Base-by-base conservation (phyloP, 2,329 filamentous ascomycete genomes). In the Exophiala dermatitidis region DNA sequence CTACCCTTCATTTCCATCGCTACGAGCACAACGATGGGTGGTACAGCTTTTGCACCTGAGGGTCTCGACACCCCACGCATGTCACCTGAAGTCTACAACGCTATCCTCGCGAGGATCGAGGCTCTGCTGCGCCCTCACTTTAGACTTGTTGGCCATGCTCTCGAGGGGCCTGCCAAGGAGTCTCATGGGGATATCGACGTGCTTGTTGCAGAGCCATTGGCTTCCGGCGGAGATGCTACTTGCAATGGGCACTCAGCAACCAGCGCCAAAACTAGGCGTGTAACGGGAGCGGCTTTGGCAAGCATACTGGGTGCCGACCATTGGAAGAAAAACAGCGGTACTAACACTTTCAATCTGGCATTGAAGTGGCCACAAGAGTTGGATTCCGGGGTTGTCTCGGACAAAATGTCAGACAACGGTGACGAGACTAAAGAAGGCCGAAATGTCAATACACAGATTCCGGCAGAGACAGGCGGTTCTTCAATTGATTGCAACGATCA, bases 131-230 rank as follows among this genome's bases (percentile, higher is more conserved):
- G 69, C 1, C 61, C 70, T 1, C 68, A 84, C 2, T 88, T 80
- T 61, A 50, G 69, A 0, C 71, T 70, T 5, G 80, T 86, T 3
- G 77, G 74, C 0, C 74, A 77, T 0, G 82, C 86, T 0, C 78
- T 84, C 30, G 85, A 89, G 60, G 84, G 80, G 0, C 86, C 87
- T 0, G 82, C 67, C 1, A 93, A 93, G 67, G 40, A 60, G 0
- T 79, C 82, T 60, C 78, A 81, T 63, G 88, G 88, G 19, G 88
- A 93, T 60, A 71, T 94, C 36, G 88, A 93, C 67, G 74, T 90
- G 54, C 67, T 89, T 1, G 76, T 88, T 2, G 81, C 84, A 0
- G 65, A 69, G 4, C 66, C 67, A 1, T 61, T 61, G 71, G 74
- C 33, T 38, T 8, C 10, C 36, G 10, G 36, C 36, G 10, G 19